Percentiles rank a stretch among this genome's conserved stretches.
These are phyloP conservation scores for Tulasnella sp. DNA, from an alignment of 768 basidiomycete genomes.

Conservation along the genomic window DNA sequence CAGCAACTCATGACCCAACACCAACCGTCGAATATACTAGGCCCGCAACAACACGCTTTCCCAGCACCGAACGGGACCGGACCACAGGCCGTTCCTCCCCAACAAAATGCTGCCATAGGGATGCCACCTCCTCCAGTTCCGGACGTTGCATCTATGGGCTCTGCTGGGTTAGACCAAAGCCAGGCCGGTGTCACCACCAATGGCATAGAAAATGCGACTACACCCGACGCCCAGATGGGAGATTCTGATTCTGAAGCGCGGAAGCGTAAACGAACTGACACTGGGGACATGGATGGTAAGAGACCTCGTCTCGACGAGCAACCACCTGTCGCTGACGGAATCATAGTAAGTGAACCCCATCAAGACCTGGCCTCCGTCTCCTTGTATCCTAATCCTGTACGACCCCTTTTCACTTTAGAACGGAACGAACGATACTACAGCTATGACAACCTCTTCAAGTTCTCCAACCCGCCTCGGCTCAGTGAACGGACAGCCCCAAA, in stretches of 20 bases:
- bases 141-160: background rate
- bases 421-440: background rate
- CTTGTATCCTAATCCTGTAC: background rate
- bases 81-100: background rate
- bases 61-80: slow-evolving; percentile 12
- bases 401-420: background rate
- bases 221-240: background rate
- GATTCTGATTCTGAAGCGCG: slow-evolving; percentile 51
- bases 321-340: slow-evolving; percentile 33
- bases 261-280: slow-evolving; percentile 64
- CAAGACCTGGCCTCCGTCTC: background rate
- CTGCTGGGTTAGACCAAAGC: background rate
- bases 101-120: background rate
- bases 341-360: slow-evolving; percentile 8
- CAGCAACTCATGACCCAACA: slow-evolving; percentile 13
- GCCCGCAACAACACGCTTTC: slow-evolving; percentile 17
- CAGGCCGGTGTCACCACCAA: slow-evolving; percentile 36
- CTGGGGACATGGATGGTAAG: slow-evolving; percentile 63
- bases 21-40: slow-evolving; percentile 11
- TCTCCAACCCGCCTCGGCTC: slow-evolving; percentile 32
- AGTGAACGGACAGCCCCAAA: slow-evolving; percentile 21
- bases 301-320: slow-evolving; percentile 47
- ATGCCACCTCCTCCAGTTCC: background rate
- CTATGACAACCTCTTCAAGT: background rate
- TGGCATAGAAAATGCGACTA: slow-evolving; percentile 45